Evolutionary conservation across 495 filamentous ascomycete genomes (phyloP).

Genomic region (Lophiostoma macrostomum): DNA sequence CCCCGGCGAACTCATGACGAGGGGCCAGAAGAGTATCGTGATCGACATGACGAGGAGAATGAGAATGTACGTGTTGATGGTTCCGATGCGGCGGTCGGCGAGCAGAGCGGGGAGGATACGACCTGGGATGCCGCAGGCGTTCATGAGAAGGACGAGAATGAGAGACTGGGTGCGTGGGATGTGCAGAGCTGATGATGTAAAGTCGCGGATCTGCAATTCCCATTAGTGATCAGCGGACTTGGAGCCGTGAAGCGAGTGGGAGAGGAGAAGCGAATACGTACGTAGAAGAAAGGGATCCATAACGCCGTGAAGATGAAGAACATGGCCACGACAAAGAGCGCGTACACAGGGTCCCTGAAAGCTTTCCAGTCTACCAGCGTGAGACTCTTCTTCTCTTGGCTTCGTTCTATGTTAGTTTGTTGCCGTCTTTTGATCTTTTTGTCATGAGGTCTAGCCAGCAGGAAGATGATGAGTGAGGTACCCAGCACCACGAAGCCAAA

Average conservation of each 20-base stretch:
- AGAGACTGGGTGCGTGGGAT: conserved; percentile 55
- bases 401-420: too few relatives aligned
- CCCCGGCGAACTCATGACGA: background rate
- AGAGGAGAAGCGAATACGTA: conserved; percentile 32
- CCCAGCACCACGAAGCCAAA: conserved; percentile 70
- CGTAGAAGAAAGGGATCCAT: conserved; percentile 76
- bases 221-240: too few relatives aligned
- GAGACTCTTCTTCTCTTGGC: too few relatives aligned
- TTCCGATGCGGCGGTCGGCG: conserved; percentile 60
- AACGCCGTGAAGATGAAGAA: conserved; percentile 64
- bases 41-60: conserved; percentile 38
- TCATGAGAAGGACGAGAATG: conserved; percentile 68
- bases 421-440: too few relatives aligned
- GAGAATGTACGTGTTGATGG: conserved; percentile 61
- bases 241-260: background rate
- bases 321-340: conserved; percentile 66
- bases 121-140: conserved; percentile 63
- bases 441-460: too few relatives aligned
- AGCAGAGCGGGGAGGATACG: conserved; percentile 62
- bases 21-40: conserved; percentile 44
- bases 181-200: conserved; percentile 54
- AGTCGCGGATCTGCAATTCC: conserved; percentile 45
- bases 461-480: conserved; percentile 51
- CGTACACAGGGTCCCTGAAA: conserved; percentile 64
- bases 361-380: conserved; percentile 64